A percentile compares a stretch with the other conserved stretches of the same genome.
phyloP scores from a whole-genome alignment of 345 rosid species.

The Camelina sativa region DNA sequence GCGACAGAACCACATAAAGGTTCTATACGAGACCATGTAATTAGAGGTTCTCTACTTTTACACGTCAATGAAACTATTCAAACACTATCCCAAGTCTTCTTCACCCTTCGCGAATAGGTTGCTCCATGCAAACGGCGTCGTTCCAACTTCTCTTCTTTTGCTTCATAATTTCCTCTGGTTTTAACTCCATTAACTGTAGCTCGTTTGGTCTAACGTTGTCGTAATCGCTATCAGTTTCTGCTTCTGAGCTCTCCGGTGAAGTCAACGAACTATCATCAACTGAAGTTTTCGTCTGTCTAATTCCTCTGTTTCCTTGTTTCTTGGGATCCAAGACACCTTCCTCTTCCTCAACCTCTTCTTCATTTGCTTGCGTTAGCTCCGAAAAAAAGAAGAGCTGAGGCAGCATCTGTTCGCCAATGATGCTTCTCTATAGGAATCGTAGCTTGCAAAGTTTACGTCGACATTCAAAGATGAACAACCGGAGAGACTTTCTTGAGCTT shows the following conservation, averaged over 20 bases:
- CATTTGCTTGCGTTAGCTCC: constrained; percentile 17
- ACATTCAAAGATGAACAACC: constrained; percentile 54
- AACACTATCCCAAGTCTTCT: constrained; percentile 34
- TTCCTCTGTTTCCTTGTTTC: constrained; percentile 17
- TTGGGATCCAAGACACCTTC: constrained; percentile 14
- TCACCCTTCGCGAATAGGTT: constrained; percentile 26
- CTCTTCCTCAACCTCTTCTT: neutral
- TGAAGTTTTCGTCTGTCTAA: constrained; percentile 47
- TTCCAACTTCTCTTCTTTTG: constrained; percentile 52
- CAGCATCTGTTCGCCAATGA: constrained; percentile 59
- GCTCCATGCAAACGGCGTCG: constrained; percentile 18
- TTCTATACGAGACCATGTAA: too few species aligned
- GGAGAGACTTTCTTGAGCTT: constrained; percentile 77
- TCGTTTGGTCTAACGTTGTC: constrained; percentile 39
- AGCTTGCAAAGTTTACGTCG: constrained; percentile 58
- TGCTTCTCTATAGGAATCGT: constrained; percentile 59
- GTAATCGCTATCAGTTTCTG: constrained; percentile 41
- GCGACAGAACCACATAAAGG: constrained; percentile 38
- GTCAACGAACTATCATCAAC: constrained; percentile 68
- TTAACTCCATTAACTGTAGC: constrained; percentile 56
- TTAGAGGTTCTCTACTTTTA: neutral
- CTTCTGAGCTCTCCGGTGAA: constrained; percentile 67
- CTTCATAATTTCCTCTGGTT: constrained; percentile 44
- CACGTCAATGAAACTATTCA: neutral
- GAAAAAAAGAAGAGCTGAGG: constrained; percentile 58